A percentile compares a stretch with the other conserved stretches of the same genome.
Conservation (phyloP, 805 yeast genomes). For the Ogataea nakhonphanomensis region DNA sequence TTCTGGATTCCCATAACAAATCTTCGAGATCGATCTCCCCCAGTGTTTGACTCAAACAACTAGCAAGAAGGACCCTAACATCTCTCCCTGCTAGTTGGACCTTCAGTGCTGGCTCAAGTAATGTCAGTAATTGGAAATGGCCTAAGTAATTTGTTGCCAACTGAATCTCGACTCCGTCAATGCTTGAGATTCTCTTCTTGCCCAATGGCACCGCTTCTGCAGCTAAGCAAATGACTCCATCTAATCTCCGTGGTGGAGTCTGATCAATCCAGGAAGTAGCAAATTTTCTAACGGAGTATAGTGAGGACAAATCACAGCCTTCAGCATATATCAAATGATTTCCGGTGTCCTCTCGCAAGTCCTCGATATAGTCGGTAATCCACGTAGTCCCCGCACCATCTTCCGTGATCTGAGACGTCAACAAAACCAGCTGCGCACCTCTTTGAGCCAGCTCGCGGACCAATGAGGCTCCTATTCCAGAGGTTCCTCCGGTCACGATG, state of each 20-base stretch:
- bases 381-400: slow-evolving; percentile 43
- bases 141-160: slow-evolving; percentile 78
- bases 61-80: slow-evolving; percentile 74
- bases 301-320: slow-evolving; percentile 71
- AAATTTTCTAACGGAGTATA: slow-evolving; percentile 77
- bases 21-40: slow-evolving; percentile 63
- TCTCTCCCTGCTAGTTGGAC: slow-evolving; percentile 95
- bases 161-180: slow-evolving; percentile 85
- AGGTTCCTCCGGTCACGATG: slow-evolving; percentile 87
- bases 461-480: slow-evolving; percentile 81
- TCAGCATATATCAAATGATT: slow-evolving; percentile 88
- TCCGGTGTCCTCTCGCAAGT: slow-evolving; percentile 62
- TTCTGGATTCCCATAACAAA: slow-evolving; percentile 55
- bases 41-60: slow-evolving; percentile 74
- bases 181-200: slow-evolving; percentile 56
- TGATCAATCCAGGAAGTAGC: slow-evolving; percentile 95
- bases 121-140: slow-evolving; percentile 74
- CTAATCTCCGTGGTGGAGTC: slow-evolving; percentile 84
- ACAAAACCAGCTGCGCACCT: slow-evolving; percentile 86
- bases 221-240: slow-evolving; percentile 86
- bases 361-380: slow-evolving; percentile 76
- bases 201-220: slow-evolving; percentile 76
- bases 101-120: slow-evolving; percentile 78
- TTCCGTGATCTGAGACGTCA: slow-evolving; percentile 57
- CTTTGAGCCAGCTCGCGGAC: slow-evolving; percentile 68